Evolutionary conservation across 2,329 filamentous ascomycete species (phyloP), one percentile per base, ranked within the genome.

Genomic region (Calycina herbarum): DNA sequence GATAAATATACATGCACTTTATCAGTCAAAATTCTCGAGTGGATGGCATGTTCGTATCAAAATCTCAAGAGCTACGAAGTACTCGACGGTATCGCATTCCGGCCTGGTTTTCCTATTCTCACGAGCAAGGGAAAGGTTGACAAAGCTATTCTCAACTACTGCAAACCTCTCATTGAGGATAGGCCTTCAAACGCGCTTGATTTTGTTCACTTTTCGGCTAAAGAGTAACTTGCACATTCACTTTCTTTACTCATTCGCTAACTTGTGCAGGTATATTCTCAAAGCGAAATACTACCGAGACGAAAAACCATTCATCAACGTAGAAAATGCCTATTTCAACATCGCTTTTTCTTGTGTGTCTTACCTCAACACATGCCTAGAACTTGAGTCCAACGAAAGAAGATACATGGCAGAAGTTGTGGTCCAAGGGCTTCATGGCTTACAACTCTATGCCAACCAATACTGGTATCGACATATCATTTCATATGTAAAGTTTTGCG

Each of bases 151-250:
- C 24, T 69, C 17, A 63, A 69, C 45, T 59, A 65, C 10, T 69
- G 67, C 27, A 29, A 38, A 31, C 67, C 67, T 33, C 31, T 69
- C 13, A 67, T 69, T 24, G 65, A 69, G 56, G 61, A 67, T 8
- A 61, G 65, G 4, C 51, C 59, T 17, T 24, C 38, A 11, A 63
- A 59, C 54, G 64, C 63, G 20, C 15, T 69, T 2, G 64, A 67
- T 40, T 69, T 69, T 45, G 67, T 67, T 45, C 67, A 67, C 42
- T 66, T 66, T 60, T 67, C 65, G 7, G 67, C 67, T 17, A 67
- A 67, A 63, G 65, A 63, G 61, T 63, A 63, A n/a, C 24, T 51
- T 29, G 7, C 17, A 42, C 27, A n/a, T 45, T 48, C 59, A 27
- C 1, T 29, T 8, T 24, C 1, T 45, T 11, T 13, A 20, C 11